These are phyloP conservation scores for Alternaria dauci DNA, from an alignment of 2,329 filamentous ascomycete species.

Conservation along the genomic window DNA sequence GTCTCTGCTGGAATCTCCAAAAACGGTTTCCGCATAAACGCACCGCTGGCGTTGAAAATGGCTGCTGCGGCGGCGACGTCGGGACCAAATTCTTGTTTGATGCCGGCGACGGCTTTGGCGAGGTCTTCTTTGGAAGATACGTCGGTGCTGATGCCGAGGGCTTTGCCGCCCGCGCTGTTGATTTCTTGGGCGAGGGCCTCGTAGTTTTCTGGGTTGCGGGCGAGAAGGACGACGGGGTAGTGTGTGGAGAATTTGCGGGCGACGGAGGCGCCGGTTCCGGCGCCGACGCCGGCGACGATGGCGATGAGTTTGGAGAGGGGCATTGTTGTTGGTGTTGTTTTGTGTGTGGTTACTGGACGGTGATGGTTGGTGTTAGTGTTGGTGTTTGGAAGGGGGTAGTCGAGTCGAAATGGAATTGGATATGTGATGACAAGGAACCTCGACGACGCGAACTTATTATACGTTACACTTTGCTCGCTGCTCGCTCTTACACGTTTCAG, in stretches of 20 bases:
- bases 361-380: not conserved
- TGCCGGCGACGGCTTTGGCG: slow-evolving; percentile 67
- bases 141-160: slow-evolving; percentile 74
- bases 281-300: slow-evolving; percentile 75
- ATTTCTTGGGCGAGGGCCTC: slow-evolving; percentile 74
- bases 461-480: not conserved
- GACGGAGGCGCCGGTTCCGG: slow-evolving; percentile 71
- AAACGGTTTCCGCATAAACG: slow-evolving; percentile 67
- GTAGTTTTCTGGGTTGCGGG: slow-evolving; percentile 72
- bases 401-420: not conserved
- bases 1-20: slow-evolving; percentile 67
- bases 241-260: slow-evolving; percentile 67
- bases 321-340: slow-evolving; percentile 46
- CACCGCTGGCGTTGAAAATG: slow-evolving; percentile 73
- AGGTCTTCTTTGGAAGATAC: slow-evolving; percentile 65
- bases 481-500: not conserved
- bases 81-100: slow-evolving; percentile 66
- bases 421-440: not conserved
- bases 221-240: slow-evolving; percentile 79
- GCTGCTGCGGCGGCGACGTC: slow-evolving; percentile 63
- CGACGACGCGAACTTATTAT: not conserved
- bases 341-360: not conserved
- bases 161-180: slow-evolving; percentile 70
- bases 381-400: not conserved
- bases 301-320: slow-evolving; percentile 65